phyloP scores from a whole-genome alignment of 1,284 basidiomycete genomes.

The Ganoderma boninense region DNA sequence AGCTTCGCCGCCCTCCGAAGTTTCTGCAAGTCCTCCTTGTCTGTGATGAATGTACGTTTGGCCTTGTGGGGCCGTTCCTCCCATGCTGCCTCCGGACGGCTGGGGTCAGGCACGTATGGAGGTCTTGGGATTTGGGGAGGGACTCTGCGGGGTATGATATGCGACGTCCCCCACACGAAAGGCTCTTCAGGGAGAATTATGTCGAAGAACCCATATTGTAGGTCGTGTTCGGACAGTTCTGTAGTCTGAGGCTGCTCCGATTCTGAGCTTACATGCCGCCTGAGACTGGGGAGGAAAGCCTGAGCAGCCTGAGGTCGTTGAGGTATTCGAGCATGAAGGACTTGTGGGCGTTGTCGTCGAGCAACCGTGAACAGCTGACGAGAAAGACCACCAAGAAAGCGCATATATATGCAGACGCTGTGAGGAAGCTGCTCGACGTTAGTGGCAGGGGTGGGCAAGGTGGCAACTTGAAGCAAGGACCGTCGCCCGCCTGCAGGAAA shows the following conservation, averaged over 20 bases:
- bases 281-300: not conserved
- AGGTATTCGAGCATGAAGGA: not conserved
- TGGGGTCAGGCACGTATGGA: conserved; percentile 56
- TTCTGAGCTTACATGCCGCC: conserved; percentile 7
- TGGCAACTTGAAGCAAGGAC: no score
- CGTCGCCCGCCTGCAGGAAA: no score
- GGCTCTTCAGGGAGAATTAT: conserved; percentile 75
- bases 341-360: not conserved
- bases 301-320: not conserved
- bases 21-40: conserved; percentile 61
- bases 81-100: conserved; percentile 14
- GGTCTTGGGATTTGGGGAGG: conserved; percentile 69
- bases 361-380: not conserved
- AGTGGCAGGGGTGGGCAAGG: no score
- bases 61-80: conserved; percentile 29
- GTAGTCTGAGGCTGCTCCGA: not conserved
- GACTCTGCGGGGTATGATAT: conserved; percentile 65
- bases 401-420: conserved; percentile 9
- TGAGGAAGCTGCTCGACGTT: not conserved
- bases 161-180: conserved; percentile 67
- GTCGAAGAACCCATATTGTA: conserved; percentile 57
- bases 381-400: conserved; percentile 5
- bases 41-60: conserved; percentile 60
- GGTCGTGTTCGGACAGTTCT: conserved; percentile 30
- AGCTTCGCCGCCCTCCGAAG: conserved; percentile 67